A percentile compares a stretch with the other conserved stretches of the same genome.
These are phyloP conservation scores for Gnomoniopsis sp. DNA, from an alignment of 2,329 filamentous ascomycete genomes.

Conservation along the genomic window DNA sequence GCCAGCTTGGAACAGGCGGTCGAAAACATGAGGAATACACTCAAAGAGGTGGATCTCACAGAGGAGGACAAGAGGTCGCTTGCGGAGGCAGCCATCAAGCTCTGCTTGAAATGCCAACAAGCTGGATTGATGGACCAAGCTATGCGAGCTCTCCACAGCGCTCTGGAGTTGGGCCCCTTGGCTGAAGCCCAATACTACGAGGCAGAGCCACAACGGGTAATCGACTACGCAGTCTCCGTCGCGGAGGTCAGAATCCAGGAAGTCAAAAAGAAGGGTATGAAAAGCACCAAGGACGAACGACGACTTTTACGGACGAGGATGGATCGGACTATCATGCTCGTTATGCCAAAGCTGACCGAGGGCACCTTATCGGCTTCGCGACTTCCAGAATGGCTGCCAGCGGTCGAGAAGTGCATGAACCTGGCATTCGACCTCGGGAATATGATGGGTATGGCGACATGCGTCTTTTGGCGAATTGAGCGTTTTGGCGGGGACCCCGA, in stretches of 20 bases:
- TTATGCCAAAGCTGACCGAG: conserved; percentile 28
- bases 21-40: not conserved
- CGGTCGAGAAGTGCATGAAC: conserved; percentile 17
- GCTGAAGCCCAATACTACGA: conserved; percentile 32
- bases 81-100: conserved; percentile 24
- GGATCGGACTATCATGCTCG: conserved; percentile 27
- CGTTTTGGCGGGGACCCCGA: conserved; percentile 21
- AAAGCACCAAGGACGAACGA: not conserved
- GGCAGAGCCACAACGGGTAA: conserved; percentile 32
- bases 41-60: not conserved
- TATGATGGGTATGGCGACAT: conserved; percentile 20
- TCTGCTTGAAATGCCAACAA: conserved; percentile 32
- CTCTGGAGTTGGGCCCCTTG: conserved; percentile 26
- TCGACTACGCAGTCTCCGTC: conserved; percentile 26
- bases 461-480: conserved; percentile 31
- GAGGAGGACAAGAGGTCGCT: conserved; percentile 14
- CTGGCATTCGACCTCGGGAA: conserved; percentile 24
- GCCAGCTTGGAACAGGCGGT: not conserved
- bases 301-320: conserved; percentile 15
- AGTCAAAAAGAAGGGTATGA: not conserved
- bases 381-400: conserved; percentile 9
- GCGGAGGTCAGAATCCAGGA: conserved; percentile 6
- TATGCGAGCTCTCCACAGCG: conserved; percentile 26
- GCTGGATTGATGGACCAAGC: conserved; percentile 30
- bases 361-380: conserved; percentile 10